Evolutionary conservation across 192 early-diverging fungal species (phyloP), one percentile per base, ranked within the genome.

Genomic region (Coemansia umbellata): DNA sequence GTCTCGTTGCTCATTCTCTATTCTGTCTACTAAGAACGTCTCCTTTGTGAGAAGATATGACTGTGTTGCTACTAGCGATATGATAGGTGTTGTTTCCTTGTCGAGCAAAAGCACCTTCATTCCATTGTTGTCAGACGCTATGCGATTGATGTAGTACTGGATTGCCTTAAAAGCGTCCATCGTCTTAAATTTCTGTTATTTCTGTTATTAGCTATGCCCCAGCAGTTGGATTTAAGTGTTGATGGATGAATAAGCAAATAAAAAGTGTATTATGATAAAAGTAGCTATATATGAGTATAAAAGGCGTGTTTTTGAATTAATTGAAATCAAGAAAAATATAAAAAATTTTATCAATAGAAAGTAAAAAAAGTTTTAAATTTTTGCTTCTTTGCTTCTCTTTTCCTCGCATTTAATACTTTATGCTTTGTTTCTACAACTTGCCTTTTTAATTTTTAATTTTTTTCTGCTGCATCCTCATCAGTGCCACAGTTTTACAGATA

Each of bases 21-120:
- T 83, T 17, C 90, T 80, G 70, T 99, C 97, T 3, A 99, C 87
- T 23, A 99, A 80, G 66, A 90, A 99, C 18, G 93, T 88, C 70
- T 97, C 94, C 50, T 91, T 90, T 41, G 92, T 78, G 6, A 99
- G 82, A 8, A 99, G 80, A 43, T 84, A 81, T 17, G 97, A 92
- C 67, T 99, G 97, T 1, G 97, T 98, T 31, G 87, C 81, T 14
- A 95, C 91, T 42, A 91, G 82, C 18, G 95, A 98, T 32, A 97
- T 86, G 58, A 97, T 93, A 17, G 93, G 85, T 7, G 95, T 98
- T 86, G 97, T 99, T 54, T 97, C 91, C 21, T 70, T 66, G 72
- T 99, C 97, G 30, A 99, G 80, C 30, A 98, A 78, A 14, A 99
- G 79, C 35, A 98, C 92, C 69, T 99, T 99, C 94, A 99, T 97